A percentile compares a stretch with the other conserved stretches of the same genome.
These are phyloP conservation scores for Picochlorum sp. DNA, from an alignment of 139 green algal genomes.

Conservation along the genomic window DNA sequence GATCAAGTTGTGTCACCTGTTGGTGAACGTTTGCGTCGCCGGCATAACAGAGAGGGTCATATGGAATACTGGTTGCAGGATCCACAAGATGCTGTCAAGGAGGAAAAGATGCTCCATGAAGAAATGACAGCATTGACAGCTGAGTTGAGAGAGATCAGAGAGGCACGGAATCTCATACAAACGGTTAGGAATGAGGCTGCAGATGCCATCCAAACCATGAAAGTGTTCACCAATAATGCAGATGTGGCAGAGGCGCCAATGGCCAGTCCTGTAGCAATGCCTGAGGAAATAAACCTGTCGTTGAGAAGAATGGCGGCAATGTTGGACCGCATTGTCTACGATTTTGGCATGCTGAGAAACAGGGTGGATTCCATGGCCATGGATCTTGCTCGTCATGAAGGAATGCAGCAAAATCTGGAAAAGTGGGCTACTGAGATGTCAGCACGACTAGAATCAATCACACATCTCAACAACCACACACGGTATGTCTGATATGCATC, in stretches of 20 bases:
- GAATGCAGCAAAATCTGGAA: no score
- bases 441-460: no score
- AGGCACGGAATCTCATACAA: conserved; percentile 18
- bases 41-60: conserved; percentile 46
- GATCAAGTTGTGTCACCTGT: conserved; percentile 30
- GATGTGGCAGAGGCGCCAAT: no score
- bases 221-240: neutral
- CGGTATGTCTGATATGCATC: no score
- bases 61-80: conserved; percentile 57
- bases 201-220: conserved; percentile 16
- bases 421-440: no score
- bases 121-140: conserved; percentile 18
- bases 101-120: conserved; percentile 19
- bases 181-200: conserved; percentile 19
- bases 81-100: conserved; percentile 4
- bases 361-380: neutral
- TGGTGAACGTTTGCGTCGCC: conserved; percentile 33
- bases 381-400: no score
- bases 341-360: neutral
- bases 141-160: conserved; percentile 24
- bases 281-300: no score
- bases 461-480: no score
- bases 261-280: no score
- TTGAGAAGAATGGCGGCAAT: no score
- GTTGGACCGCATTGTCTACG: no score